A percentile compares a stretch with the other conserved stretches of the same genome.
These are phyloP conservation scores for Quercus alba DNA, from an alignment of 306 rosid genomes.

Conservation along the genomic window DNA sequence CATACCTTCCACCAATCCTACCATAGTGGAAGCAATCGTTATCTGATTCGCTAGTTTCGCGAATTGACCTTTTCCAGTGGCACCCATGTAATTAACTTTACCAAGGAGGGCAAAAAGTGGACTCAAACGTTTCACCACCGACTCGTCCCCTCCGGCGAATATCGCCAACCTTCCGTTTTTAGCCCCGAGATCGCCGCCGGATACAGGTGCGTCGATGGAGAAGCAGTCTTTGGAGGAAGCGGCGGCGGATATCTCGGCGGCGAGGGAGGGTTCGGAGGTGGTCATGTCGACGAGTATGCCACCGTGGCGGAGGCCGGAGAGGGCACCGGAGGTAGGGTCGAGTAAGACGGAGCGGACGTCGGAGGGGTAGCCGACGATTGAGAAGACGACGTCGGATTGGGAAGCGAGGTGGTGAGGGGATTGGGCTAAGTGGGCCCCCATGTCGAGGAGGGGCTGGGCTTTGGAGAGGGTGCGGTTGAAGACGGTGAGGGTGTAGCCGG, in stretches of 20 bases:
- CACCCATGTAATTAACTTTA: slow-evolving; percentile 85
- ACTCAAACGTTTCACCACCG: slow-evolving; percentile 17
- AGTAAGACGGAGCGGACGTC: slow-evolving; percentile 88
- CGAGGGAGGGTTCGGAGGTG: slow-evolving; percentile 93
- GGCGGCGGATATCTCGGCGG: slow-evolving; percentile 56
- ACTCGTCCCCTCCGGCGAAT: slow-evolving; percentile 72
- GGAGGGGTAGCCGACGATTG: slow-evolving; percentile 93
- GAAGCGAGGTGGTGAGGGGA: slow-evolving; percentile 69
- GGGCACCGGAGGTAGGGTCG: slow-evolving; percentile 68
- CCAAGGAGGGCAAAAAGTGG: slow-evolving; percentile 62
- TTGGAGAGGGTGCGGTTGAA: slow-evolving; percentile 91
- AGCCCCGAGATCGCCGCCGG: slow-evolving; percentile 93
- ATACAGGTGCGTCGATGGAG: slow-evolving; percentile 81
- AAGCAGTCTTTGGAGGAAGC: slow-evolving; percentile 48
- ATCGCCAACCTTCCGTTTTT: slow-evolving; percentile 68
- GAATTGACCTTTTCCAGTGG: slow-evolving; percentile 81
- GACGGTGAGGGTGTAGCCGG: slow-evolving; percentile 84
- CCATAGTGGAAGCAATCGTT: slow-evolving; percentile 78
- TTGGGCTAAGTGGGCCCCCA: slow-evolving; percentile 65
- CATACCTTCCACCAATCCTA: slow-evolving; percentile 92
- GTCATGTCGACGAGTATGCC: slow-evolving; percentile 94
- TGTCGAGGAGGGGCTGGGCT: slow-evolving; percentile 71
- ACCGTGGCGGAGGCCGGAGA: slow-evolving; percentile 68
- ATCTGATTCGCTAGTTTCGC: slow-evolving; percentile 87
- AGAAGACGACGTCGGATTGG: slow-evolving; percentile 77